Evolutionary conservation across 2,329 filamentous ascomycete genomes (phyloP), one percentile per base, ranked within the genome.

Genomic region (Epichloe gansuensis): DNA sequence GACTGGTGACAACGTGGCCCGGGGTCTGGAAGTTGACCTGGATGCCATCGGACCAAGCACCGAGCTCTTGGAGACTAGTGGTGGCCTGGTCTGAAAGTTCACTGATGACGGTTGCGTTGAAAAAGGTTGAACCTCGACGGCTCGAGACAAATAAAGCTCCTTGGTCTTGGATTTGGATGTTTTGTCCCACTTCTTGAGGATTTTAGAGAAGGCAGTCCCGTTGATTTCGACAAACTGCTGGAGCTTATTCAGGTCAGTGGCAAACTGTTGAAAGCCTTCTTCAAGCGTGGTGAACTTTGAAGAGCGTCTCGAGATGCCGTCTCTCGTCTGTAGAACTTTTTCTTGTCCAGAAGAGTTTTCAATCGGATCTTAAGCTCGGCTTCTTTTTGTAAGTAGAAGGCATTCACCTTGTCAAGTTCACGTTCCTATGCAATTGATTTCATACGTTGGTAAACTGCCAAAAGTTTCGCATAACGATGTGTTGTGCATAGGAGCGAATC

Each of bases 121-220:
- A 98, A 69, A 97, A 6, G 93, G 93, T 64, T 97, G 93, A 7
- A 97, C 91, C 68, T 98, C 93, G 57, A 98, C 91, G 8, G 93
- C 93, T 55, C 93, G 81, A 9, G 94, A 94, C 38, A 98, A 82
- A 66, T 97, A 98, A 42, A 97, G 80, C 71, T 97, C 93, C 69
- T 98, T 98, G 55, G 93, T 96, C 68, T 91, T 91, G 50, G 91
- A 97, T 77, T 97, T 98, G 60, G 91, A 96, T 1, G 91, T 96
- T 79, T 98, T 98, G 72, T 98, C 93, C 93, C 93, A 98, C 80
- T 98, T 98, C 73, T 98, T 98, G 58, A 98, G 74, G 55, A 98
- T 98, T 69, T 98, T 98, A 31, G 91, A 96, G 67, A 97, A 96
- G 15, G 91, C 93, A 2, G 89, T 96, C 63, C 93, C 91, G 66